Conservation (phyloP, 805 yeast species). For the Pichia eremophila region DNA sequence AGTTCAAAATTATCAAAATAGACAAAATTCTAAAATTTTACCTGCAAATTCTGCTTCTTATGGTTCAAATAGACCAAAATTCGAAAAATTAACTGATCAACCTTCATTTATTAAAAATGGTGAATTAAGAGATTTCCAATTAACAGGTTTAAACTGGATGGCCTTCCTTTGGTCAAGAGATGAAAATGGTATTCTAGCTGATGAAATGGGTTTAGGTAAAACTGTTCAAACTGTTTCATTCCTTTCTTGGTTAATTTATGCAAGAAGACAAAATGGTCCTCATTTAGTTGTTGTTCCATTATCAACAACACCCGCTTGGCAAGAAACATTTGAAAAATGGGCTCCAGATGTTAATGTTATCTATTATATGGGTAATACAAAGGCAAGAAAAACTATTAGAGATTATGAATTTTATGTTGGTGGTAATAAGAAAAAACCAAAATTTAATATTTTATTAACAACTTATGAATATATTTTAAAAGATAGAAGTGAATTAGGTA, state of each 20-base stretch:
- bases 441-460: constrained; percentile 85
- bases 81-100: constrained; percentile 78
- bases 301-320: constrained; percentile 98
- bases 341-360: constrained; percentile 92
- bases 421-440: constrained; percentile 57
- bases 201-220: constrained; percentile 98
- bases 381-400: constrained; percentile 72
- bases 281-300: constrained; percentile 93
- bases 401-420: constrained; percentile 71
- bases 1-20: constrained; percentile 72
- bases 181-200: constrained; percentile 95
- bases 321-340: constrained; percentile 96
- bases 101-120: constrained; percentile 88
- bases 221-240: constrained; percentile 96
- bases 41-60: constrained; percentile 77
- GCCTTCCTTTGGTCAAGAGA: constrained; percentile 96
- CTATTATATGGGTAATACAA: constrained; percentile 86
- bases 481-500: constrained; percentile 72
- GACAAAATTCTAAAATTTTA: constrained; percentile 73
- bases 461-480: constrained; percentile 95
- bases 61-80: constrained; percentile 68
- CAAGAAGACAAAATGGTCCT: constrained; percentile 96
- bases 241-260: constrained; percentile 87
- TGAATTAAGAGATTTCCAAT: constrained; percentile 90
- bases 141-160: constrained; percentile 99